Evolutionary conservation across 768 basidiomycete species (phyloP), one percentile per base, ranked within the genome.

Genomic region (Phylloporus sp.): DNA sequence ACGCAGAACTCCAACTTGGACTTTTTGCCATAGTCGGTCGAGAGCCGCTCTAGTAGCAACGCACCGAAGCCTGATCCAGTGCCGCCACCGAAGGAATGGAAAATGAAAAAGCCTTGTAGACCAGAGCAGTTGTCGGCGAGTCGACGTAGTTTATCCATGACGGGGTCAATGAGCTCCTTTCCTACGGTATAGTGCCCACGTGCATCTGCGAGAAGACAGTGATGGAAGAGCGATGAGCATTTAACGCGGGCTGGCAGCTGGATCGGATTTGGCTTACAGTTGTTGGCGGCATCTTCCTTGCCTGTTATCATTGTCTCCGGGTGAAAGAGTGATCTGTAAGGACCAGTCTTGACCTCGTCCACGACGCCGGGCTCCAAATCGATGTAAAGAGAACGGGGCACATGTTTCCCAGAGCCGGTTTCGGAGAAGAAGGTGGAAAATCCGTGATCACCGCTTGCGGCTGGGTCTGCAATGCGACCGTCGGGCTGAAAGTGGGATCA

Each of bases 61-160:
- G 96, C 95, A 66, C 96, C 96, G 62, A 99, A 95, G 64, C 96
- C 96, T 52, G 96, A 99, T 62, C 96, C 96, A 65, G 96, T 98
- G 70, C 96, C 96, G 65, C 96, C 96, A 66, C 96, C 96, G 67
- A 99, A 98, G 17, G 96, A 98, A 75, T 98, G 96, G 83, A 98
- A 98, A 64, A 98, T 90, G 65, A 98, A 98, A 83, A 99, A 99
- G 61, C 96, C 96, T 72, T 99, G 96, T 36, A 99, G 84, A 66
- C 96, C 96, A 40, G 83, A 81, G 74, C 95, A 98, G 74, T 96
- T 96, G 72, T 99, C 96, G 42, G 94, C 90, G 53, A 99, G 82
- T 57, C 90, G 87, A 67, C 96, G 90, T 57, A 98, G 76, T 70
- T 90, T 94, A 73, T 99, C 96, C 83, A 97, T 89, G 45, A 96